A percentile compares a stretch with the other conserved stretches of the same genome.
phyloP scores from a whole-genome alignment of 441 rosid species.

The Biscutella laevigata region DNA sequence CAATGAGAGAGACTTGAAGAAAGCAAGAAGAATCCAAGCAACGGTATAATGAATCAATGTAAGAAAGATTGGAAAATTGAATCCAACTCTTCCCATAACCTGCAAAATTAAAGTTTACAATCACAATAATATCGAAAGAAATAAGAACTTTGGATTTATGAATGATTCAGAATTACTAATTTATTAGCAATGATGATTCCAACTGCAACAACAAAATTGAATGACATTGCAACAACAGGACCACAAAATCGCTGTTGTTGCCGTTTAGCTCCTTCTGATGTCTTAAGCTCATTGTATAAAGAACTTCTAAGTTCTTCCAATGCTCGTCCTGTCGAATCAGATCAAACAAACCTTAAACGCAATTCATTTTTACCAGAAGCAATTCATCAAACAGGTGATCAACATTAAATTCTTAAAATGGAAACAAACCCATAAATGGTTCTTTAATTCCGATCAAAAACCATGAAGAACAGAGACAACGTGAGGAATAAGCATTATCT shows the following conservation, averaged over 20 bases:
- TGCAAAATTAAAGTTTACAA: conserved; percentile 20
- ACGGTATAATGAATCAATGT: conserved; percentile 68
- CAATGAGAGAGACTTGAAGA: conserved; percentile 56
- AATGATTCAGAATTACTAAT: conserved; percentile 30
- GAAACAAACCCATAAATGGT: background rate
- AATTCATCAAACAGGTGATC: conserved; percentile 6
- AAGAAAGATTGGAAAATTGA: conserved; percentile 74
- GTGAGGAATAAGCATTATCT: background rate
- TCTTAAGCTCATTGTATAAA: conserved; percentile 67
- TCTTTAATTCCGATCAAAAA: background rate
- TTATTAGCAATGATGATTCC: conserved; percentile 83
- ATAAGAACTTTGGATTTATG: background rate
- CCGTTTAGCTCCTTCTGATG: conserved; percentile 79
- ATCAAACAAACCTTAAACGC: conserved; percentile 1
- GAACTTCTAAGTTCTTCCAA: conserved; percentile 76
- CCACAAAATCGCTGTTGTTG: conserved; percentile 78
- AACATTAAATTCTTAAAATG: background rate
- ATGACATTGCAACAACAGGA: conserved; percentile 73
- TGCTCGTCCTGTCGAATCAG: conserved; percentile 45
- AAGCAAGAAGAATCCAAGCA: conserved; percentile 76
- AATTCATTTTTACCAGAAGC: conserved; percentile 2
- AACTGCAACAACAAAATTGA: conserved; percentile 78
- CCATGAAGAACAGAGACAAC: conserved; percentile 2
- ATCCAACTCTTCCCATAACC: conserved; percentile 83
- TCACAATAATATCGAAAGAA: background rate